Percentiles rank a stretch among this genome's conserved stretches.
These are phyloP conservation scores for Penicillium sp. DNA, from an alignment of 2,329 filamentous ascomycete species.

Conservation along the genomic window DNA sequence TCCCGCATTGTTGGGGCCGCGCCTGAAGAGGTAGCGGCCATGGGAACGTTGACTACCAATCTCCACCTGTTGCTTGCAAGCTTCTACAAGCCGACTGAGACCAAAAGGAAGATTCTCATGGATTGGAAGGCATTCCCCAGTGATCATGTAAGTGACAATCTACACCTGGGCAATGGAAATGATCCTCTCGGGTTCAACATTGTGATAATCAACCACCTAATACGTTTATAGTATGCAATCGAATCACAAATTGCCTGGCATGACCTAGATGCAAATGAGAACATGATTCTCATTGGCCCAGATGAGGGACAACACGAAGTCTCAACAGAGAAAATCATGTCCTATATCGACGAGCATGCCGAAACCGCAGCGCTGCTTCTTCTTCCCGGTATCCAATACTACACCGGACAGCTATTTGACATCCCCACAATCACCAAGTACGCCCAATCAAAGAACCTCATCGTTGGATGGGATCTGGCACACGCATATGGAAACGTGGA, in stretches of 20 bases:
- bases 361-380: slow-evolving; percentile 70
- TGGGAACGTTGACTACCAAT: slow-evolving; percentile 82
- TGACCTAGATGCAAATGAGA: slow-evolving; percentile 60
- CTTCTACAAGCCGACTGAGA: slow-evolving; percentile 69
- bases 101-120: slow-evolving; percentile 71
- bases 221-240: slow-evolving; percentile 64
- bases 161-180: not conserved
- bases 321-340: slow-evolving; percentile 67
- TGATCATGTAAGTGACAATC: slow-evolving; percentile 60
- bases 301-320: slow-evolving; percentile 57
- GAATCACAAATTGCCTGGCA: slow-evolving; percentile 76
- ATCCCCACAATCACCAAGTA: slow-evolving; percentile 73
- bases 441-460: slow-evolving; percentile 66
- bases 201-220: slow-evolving; percentile 9
- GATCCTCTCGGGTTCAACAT: not conserved
- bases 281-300: slow-evolving; percentile 72
- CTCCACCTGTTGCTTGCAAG: slow-evolving; percentile 76
- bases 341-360: slow-evolving; percentile 70
- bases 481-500: slow-evolving; percentile 81
- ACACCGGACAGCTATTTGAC: slow-evolving; percentile 82
- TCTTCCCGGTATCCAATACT: slow-evolving; percentile 85
- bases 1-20: slow-evolving; percentile 71
- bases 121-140: slow-evolving; percentile 87
- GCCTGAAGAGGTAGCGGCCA: slow-evolving; percentile 72
- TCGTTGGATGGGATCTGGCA: slow-evolving; percentile 81